Evolutionary conservation across 352 stramenopile genomes (phyloP).

Genomic region (Globisporangium uncinulatum): DNA sequence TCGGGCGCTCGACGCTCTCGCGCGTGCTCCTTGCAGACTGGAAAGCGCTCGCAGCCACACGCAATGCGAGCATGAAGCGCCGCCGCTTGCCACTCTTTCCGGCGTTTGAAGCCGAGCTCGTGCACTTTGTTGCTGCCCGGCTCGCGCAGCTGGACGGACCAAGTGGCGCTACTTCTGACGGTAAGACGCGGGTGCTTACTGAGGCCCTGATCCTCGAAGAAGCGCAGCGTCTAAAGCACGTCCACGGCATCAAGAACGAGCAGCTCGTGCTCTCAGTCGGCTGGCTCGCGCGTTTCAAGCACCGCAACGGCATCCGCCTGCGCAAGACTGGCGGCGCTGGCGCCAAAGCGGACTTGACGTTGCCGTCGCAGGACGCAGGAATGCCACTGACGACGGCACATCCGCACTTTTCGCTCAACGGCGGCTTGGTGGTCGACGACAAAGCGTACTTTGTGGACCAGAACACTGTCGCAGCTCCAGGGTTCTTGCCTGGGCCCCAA

Average conservation of each 20-base stretch:
- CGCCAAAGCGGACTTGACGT: slow-evolving; percentile 4
- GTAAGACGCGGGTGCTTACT: slow-evolving; percentile 21
- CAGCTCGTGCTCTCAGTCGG: slow-evolving; percentile 69
- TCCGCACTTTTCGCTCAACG: slow-evolving; percentile 9
- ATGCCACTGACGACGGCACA: background rate
- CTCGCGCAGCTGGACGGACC: slow-evolving; percentile 4
- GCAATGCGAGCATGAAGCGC: slow-evolving; percentile 76
- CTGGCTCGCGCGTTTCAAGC: slow-evolving; percentile 68
- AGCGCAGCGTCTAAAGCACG: slow-evolving; percentile 60
- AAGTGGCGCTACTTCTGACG: background rate
- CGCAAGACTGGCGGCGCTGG: slow-evolving; percentile 31
- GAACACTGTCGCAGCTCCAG: background rate
- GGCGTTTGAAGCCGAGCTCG: slow-evolving; percentile 56
- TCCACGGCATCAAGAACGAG: slow-evolving; percentile 55
- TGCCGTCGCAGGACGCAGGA: background rate
- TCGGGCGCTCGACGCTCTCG: slow-evolving; percentile 67
- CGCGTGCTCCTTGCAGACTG: slow-evolving; percentile 73
- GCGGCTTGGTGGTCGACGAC: slow-evolving; percentile 3
- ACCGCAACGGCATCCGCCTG: slow-evolving; percentile 63
- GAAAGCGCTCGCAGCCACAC: slow-evolving; percentile 36
- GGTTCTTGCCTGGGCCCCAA: background rate
- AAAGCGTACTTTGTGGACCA: background rate
- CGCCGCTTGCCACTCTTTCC: slow-evolving; percentile 66
- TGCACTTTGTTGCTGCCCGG: slow-evolving; percentile 40
- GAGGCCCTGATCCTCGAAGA: slow-evolving; percentile 74